These are phyloP conservation scores for Rhizoclosmatium globosum DNA, from an alignment of 192 early-diverging fungal species.

Conservation along the genomic window DNA sequence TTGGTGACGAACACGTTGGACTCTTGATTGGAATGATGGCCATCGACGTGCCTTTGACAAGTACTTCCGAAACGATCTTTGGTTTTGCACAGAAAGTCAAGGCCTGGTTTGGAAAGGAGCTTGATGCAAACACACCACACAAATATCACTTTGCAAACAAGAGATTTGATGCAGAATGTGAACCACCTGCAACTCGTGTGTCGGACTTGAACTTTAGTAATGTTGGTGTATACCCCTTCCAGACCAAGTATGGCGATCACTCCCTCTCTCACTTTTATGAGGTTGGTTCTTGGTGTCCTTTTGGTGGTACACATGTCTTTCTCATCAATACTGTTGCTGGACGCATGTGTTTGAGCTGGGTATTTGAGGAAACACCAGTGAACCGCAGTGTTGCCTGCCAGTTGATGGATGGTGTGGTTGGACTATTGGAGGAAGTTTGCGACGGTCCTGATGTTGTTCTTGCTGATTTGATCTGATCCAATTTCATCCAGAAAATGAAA, in stretches of 20 bases:
- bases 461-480: too few relatives aligned
- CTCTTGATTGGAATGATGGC: slow-evolving; percentile 2
- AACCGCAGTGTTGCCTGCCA: not conserved
- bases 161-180: not conserved
- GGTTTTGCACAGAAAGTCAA: not conserved
- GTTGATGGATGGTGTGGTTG: not conserved
- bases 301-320: not conserved
- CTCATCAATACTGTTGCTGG: not conserved
- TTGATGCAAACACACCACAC: not conserved
- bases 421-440: not conserved
- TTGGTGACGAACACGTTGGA: not conserved
- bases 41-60: not conserved
- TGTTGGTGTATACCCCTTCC: not conserved
- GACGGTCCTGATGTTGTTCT: too few relatives aligned
- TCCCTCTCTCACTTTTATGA: not conserved
- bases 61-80: not conserved
- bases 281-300: not conserved
- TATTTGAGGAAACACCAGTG: not conserved
- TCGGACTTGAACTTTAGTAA: slow-evolving; percentile 2
- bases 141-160: not conserved
- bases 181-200: not conserved
- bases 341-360: not conserved
- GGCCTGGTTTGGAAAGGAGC: not conserved
- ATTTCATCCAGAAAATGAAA: too few relatives aligned
- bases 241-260: not conserved